Conservation (phyloP, 2,329 filamentous ascomycete species). For the Colletotrichum orchidophilum region DNA sequence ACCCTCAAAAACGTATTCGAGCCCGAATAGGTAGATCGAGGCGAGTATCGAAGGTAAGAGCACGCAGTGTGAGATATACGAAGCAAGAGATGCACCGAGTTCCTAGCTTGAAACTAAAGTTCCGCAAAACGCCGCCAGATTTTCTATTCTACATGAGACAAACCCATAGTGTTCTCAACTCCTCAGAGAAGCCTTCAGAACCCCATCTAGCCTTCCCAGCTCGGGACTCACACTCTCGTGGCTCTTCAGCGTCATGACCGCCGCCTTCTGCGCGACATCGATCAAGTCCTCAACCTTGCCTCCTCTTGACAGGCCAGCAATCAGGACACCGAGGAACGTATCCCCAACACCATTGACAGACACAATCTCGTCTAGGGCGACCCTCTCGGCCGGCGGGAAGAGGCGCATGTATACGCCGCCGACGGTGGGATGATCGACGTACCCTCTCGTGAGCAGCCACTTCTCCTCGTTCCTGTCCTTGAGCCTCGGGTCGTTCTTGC, state of each 20-base stretch:
- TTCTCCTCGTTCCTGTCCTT: constrained; percentile 67
- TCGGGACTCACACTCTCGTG: constrained; percentile 74
- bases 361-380: constrained; percentile 71
- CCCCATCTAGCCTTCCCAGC: constrained; percentile 55
- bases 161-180: background rate
- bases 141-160: background rate
- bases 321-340: constrained; percentile 85
- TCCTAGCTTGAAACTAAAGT: background rate
- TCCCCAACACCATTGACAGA: constrained; percentile 97
- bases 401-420: constrained; percentile 85
- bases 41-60: background rate
- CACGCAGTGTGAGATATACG: background rate
- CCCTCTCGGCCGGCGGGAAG: constrained; percentile 72
- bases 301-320: constrained; percentile 78
- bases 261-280: constrained; percentile 83
- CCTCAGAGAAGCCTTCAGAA: constrained; percentile 43
- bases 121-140: background rate
- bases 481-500: constrained; percentile 73
- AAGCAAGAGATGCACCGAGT: too few relatives aligned
- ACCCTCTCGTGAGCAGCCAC: constrained; percentile 76
- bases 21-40: too few relatives aligned
- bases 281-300: constrained; percentile 70
- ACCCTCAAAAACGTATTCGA: too few relatives aligned
- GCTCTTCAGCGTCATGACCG: constrained; percentile 80
- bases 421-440: constrained; percentile 60